phyloP scores from a whole-genome alignment of 2,329 filamentous ascomycete genomes.

The Alternaria conjuncta region DNA sequence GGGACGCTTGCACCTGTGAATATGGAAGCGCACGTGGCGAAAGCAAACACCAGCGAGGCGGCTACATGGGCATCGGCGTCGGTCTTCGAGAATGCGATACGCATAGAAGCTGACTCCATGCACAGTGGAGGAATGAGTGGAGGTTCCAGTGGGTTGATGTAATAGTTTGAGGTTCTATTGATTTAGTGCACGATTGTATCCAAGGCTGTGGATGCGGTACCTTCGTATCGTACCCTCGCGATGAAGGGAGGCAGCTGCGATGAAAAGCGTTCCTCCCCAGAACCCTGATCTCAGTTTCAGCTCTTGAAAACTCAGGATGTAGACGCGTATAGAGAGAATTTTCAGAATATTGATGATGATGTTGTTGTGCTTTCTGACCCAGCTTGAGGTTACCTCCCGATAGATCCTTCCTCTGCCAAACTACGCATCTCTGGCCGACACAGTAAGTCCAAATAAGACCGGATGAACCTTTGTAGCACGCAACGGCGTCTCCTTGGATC shows the following conservation, averaged over 20 bases:
- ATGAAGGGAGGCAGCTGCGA: not conserved
- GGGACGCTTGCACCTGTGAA: not conserved
- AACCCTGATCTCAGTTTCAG: not conserved
- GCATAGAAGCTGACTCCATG: no score
- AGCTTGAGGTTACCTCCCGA: not conserved
- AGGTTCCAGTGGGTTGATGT: no score
- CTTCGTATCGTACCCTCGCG: accelerated
- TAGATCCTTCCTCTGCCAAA: not conserved
- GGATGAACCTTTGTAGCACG: not conserved
- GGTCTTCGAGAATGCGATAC: not conserved
- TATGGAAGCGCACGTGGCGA: not conserved
- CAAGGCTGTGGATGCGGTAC: not conserved
- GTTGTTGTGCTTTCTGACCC: no score
- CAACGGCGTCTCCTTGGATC: not conserved
- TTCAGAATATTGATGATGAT: not conserved
- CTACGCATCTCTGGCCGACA: not conserved
- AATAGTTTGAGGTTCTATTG: not conserved
- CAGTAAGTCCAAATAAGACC: not conserved
- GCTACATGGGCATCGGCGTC: not conserved
- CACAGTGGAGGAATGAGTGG: no score
- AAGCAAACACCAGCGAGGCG: not conserved
- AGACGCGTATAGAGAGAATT: accelerated
- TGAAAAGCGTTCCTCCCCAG: not conserved
- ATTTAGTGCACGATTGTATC: accelerated
- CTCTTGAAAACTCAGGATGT: not conserved